A percentile compares a stretch with the other conserved stretches of the same genome.
Evolutionary conservation across 2,329 filamentous ascomycete genomes (phyloP).

Genomic region (Neofusicoccum ribis): DNA sequence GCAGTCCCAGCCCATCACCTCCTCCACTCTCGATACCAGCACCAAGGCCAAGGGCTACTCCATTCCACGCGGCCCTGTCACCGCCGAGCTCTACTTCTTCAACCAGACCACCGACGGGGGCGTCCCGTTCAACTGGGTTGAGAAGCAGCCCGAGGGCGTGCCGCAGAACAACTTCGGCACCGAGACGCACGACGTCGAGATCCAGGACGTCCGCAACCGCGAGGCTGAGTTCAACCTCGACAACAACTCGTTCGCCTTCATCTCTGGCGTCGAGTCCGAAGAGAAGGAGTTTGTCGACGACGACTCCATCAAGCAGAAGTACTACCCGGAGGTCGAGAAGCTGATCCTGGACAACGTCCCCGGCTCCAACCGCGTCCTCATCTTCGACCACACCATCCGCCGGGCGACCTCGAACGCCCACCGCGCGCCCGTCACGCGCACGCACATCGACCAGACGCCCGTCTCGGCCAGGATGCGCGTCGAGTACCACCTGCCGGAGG

Average conservation of each 20-base stretch:
- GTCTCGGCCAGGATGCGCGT: constrained; percentile 68
- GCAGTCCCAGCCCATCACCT: constrained; percentile 28
- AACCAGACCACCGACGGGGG: constrained; percentile 59
- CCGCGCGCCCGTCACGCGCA: constrained; percentile 69
- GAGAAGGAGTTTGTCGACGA: constrained; percentile 66
- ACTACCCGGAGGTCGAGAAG: constrained; percentile 82
- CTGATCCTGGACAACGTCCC: constrained; percentile 68
- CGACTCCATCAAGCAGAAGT: constrained; percentile 65
- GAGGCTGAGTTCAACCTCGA: constrained; percentile 69
- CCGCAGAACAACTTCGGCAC: constrained; percentile 66
- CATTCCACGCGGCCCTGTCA: constrained; percentile 62
- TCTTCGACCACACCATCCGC: constrained; percentile 92
- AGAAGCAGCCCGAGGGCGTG: constrained; percentile 59
- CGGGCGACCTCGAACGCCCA: constrained; percentile 58
- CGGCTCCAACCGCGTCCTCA: constrained; percentile 64
- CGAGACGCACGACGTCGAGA: constrained; percentile 51
- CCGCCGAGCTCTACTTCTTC: constrained; percentile 67
- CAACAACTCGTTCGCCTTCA: constrained; percentile 70
- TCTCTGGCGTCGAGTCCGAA: constrained; percentile 59
- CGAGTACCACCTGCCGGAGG: constrained; percentile 59
- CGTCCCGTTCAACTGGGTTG: constrained; percentile 67
- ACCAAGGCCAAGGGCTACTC: constrained; percentile 28
- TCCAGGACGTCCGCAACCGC: constrained; percentile 72
- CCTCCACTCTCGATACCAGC: constrained; percentile 30
- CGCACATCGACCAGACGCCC: constrained; percentile 82